Percentiles rank a stretch among this genome's conserved stretches.
Evolutionary conservation across 306 rosid genomes (phyloP).

Genomic region (Vicia villosa): DNA sequence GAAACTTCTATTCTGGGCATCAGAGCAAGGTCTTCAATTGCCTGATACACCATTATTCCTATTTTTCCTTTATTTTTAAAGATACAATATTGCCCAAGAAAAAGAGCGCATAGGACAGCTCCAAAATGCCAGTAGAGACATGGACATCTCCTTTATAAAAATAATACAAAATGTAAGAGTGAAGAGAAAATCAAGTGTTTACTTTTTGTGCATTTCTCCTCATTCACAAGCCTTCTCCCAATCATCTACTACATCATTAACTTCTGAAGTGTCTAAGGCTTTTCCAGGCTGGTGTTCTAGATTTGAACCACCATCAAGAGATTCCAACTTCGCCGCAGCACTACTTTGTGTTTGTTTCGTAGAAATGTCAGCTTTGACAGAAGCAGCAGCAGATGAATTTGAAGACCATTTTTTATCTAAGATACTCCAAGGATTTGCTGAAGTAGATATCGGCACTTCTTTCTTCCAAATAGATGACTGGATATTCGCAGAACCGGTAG

Average conservation of each 20-base stretch:
- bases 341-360: conserved; percentile 2
- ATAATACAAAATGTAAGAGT: no score
- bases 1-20: no score
- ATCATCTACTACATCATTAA: conserved; percentile 76
- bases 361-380: conserved; percentile 28
- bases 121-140: no score
- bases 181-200: not conserved
- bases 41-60: no score
- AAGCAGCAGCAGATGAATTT: conserved; percentile 44
- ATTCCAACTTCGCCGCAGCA: conserved; percentile 26
- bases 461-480: conserved; percentile 62
- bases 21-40: no score
- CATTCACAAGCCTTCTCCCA: conserved; percentile 86
- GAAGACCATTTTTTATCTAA: conserved; percentile 51
- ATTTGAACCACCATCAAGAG: conserved; percentile 38
- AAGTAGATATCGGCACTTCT: conserved; percentile 53
- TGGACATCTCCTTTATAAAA: no score
- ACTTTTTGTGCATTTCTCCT: conserved; percentile 14
- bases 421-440: conserved; percentile 70
- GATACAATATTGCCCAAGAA: no score
- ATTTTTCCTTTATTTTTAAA: no score
- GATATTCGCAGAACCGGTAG: conserved; percentile 45
- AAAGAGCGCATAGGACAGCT: no score
- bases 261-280: conserved; percentile 37
- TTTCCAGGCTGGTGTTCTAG: conserved; percentile 39